Evolutionary conservation across 345 rosid species (phyloP), one percentile per base, ranked within the genome.

Genomic region (Gossypium mustelinum): DNA sequence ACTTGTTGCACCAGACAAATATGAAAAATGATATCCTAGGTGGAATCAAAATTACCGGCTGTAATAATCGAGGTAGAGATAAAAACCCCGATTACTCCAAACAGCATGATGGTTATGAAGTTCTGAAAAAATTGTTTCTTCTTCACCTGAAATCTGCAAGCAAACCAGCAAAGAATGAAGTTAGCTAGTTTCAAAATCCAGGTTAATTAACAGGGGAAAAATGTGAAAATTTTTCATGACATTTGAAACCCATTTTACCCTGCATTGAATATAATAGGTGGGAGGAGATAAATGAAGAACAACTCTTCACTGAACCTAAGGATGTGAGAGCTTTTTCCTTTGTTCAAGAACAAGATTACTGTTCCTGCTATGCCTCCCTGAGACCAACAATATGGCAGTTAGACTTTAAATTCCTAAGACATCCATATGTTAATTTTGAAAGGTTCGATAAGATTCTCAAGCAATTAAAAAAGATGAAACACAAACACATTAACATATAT

Each of bases 201-300:
- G n/a, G 58, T 25, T 3, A 47, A 6, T 12, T 68, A 61, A 18
- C 34, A 75, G 22, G 47, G 18, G 34, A 77, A 78, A 77, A 74
- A 6, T n/a, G 41, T 34, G 22, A 54, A 54, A 54, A 54, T n/a
- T 7, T 11, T 13, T 13, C 11, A 57, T 41, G 11, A 67, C 2
- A 2, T 10, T 48, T 1, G 57, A 48, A 61, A 61, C 24, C 39
- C 61, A 74, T 17, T 81, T 73, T 82, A 94, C 98, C 98, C 98
- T 44, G 97, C 98, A 83, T 92, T 94, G 82, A 94, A 94, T 69
- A 94, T 94, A 18, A 94, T 94, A 0, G 98, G 98, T 16, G 98
- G 97, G 82, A 94, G 97, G 81, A 94, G 97, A 73, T 94, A 94
- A 54, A 94, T 82, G 78, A 94, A 94, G 91, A 94, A 94, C 69